Evolutionary conservation across 176 grass and related monocot species (phyloP).

Genomic region (Pontederia paniculata): DNA sequence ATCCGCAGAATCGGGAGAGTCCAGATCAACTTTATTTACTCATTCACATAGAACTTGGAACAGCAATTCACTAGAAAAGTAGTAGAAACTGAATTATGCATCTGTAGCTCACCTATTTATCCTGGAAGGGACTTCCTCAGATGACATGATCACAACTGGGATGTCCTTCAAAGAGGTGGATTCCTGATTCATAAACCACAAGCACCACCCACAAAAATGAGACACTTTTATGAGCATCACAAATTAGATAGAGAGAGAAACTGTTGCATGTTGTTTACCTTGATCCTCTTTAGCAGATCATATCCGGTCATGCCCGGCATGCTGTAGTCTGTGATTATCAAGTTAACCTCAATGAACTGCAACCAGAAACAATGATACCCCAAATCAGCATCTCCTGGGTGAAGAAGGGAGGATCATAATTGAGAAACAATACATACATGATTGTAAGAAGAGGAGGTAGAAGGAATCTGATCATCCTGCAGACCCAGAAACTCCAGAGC

Average conservation of each 20-base stretch:
- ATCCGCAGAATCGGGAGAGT: too few relatives aligned
- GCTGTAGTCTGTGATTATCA: conserved; percentile 30
- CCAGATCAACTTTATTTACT: too few relatives aligned
- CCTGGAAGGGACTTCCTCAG: conserved; percentile 32
- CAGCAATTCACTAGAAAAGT: not conserved
- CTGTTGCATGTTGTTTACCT: too few relatives aligned
- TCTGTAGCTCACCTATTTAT: conserved; percentile 22
- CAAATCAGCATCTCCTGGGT: too few relatives aligned
- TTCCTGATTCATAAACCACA: conserved; percentile 6
- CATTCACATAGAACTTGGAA: not conserved
- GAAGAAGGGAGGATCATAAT: too few relatives aligned
- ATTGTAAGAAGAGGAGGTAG: too few relatives aligned
- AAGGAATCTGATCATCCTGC: conserved; percentile 16
- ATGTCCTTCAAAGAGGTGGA: conserved; percentile 26
- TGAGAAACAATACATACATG: too few relatives aligned
- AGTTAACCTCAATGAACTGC: conserved; percentile 30
- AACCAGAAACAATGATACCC: not conserved
- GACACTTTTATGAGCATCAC: not conserved
- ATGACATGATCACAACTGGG: conserved; percentile 37
- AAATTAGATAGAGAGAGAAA: not conserved
- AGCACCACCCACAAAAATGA: not conserved
- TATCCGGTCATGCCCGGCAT: conserved; percentile 36
- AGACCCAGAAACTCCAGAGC: conserved; percentile 65
- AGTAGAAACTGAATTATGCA: not conserved
- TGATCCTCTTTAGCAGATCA: conserved; percentile 31